Evolutionary conservation across 1,284 basidiomycete genomes (phyloP).

Genomic region (Ceratorhiza oryzae-sativae): DNA sequence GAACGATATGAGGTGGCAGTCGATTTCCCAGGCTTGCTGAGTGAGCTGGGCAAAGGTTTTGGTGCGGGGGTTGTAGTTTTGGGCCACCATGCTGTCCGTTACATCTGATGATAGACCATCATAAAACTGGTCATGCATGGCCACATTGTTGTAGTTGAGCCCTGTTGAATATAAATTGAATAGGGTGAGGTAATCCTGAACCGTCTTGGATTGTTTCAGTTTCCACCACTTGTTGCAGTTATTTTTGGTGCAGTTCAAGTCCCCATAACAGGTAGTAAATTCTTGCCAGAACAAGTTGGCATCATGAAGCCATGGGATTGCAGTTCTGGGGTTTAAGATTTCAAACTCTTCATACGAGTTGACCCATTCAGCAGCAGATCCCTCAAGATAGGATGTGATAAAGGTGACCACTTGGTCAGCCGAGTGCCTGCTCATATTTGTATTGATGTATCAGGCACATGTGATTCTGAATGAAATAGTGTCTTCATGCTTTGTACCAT

Average conservation of each 20-base stretch:
- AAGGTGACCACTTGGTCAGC: not conserved
- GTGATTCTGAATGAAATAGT: too few species aligned
- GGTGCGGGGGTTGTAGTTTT: too few species aligned
- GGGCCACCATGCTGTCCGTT: too few species aligned
- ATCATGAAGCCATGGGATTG: not conserved
- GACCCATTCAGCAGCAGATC: not conserved
- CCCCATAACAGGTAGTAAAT: not conserved
- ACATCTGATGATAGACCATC: too few species aligned
- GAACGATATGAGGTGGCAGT: too few species aligned
- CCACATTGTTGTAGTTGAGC: not conserved
- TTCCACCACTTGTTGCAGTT: not conserved
- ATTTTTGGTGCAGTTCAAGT: not conserved
- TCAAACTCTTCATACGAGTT: not conserved
- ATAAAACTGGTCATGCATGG: not conserved
- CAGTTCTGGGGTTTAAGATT: not conserved
- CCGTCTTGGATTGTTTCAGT: not conserved
- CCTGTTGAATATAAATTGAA: not conserved
- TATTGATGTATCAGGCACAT: too few species aligned
- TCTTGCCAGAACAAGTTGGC: not conserved
- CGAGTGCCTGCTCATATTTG: too few species aligned
- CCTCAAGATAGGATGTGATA: not conserved
- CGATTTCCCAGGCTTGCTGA: too few species aligned
- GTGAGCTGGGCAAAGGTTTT: too few species aligned
- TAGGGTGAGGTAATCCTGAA: not conserved
- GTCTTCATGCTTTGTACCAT: too few species aligned